Base-by-base conservation (phyloP, 331 rosid species). In the Cydonia oblonga region DNA sequence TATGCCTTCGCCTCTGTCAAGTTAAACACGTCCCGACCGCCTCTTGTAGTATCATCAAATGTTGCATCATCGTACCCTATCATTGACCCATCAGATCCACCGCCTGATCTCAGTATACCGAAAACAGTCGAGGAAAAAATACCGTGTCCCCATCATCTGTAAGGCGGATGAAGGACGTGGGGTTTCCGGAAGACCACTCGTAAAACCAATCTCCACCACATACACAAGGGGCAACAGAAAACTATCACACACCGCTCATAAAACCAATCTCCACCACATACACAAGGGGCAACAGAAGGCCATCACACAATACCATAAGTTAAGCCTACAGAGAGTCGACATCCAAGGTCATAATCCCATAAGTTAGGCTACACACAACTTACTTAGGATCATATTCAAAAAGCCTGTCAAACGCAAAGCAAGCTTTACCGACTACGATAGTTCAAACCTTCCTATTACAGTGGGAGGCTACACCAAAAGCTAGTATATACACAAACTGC, bases 1-100 rank as follows among this genome's bases (percentile, higher is more conserved):
- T 77, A 90, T 29, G 83, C 9, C 33, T 62, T 87, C 4, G 70
- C 75, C 23, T 86, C 86, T 0, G 72, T 42, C 6, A 90, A 83
- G 9, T 87, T 87, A 30, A 76, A 81, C 58, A 87, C 93, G 51
- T 84, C 96, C 16, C 88, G 76, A 32, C 89, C 96, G n/a, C 93
- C 93, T 76, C 78, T 80, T 15, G 90, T 87, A 42, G 87, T 68
- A 60, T 86, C 86, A 38, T 38, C 4, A 38, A 38, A 38, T 10
- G 13, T 38, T 38, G 42, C 42, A 38, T 38, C 42, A 9, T 38
- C 13, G 4, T 9, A 38, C 42, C 13, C 42, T 9, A 38, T 38
- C 42, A 35, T 35, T 35, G 54, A 6, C 9, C 20, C 8, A 2
- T 16, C 54, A 46, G 7, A 46, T 16, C 53, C 20, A 46, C 53